Conservation (phyloP, 495 filamentous ascomycete species). For the Massariosphaeria phaeospora region DNA sequence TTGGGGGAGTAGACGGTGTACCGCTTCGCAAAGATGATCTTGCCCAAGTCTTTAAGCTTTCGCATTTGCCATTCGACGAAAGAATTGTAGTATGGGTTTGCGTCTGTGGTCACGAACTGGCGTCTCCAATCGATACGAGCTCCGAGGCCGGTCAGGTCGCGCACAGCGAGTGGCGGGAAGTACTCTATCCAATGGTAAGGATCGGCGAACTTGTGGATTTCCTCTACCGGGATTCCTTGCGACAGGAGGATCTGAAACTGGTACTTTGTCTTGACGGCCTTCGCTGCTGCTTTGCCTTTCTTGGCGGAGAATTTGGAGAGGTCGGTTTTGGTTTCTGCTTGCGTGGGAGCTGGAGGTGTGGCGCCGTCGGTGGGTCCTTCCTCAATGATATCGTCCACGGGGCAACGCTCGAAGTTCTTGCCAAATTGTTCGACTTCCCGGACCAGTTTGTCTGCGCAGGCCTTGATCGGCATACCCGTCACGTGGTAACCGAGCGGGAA, state of each 20-base stretch:
- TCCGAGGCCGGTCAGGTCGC: constrained; percentile 78
- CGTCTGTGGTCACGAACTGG: constrained; percentile 89
- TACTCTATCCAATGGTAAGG: constrained; percentile 79
- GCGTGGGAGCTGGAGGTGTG: constrained; percentile 50
- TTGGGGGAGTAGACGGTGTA: constrained; percentile 96
- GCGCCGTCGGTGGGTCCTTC: constrained; percentile 45
- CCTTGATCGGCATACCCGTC: constrained; percentile 97
- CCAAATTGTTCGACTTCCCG: constrained; percentile 90
- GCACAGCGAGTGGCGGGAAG: constrained; percentile 73
- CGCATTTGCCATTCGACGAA: constrained; percentile 99
- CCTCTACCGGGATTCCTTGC: constrained; percentile 72
- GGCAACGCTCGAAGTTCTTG: constrained; percentile 71
- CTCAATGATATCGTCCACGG: constrained; percentile 37
- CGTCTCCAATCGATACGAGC: constrained; percentile 87
- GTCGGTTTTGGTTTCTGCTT: constrained; percentile 62
- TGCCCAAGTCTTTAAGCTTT: constrained; percentile 77
- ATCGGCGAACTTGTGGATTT: constrained; percentile 90
- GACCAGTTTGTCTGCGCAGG: constrained; percentile 87
- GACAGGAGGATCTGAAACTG: constrained; percentile 88
- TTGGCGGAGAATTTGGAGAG: constrained; percentile 86
- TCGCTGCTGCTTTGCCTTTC: constrained; percentile 90
- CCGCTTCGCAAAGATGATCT: constrained; percentile 90
- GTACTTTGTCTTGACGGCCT: constrained; percentile 84
- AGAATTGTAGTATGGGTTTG: constrained; percentile 93
- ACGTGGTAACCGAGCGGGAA: constrained; percentile 94